phyloP scores from a whole-genome alignment of 75 land plant species.

The Cunninghamia lanceolata region DNA sequence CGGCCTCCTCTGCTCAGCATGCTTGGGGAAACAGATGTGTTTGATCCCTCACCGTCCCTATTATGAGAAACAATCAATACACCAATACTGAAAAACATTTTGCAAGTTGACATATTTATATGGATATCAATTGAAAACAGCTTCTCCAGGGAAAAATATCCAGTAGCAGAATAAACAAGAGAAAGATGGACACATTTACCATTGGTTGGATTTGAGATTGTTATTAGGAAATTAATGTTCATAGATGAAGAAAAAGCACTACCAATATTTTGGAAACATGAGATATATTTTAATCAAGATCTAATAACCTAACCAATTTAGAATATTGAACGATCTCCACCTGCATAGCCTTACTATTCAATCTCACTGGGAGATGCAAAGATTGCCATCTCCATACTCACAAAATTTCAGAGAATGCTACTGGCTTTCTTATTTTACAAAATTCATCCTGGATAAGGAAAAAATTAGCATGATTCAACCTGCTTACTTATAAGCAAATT shows the following conservation, averaged over 20 bases:
- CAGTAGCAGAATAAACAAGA: not conserved
- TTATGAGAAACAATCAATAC: constrained; percentile 12
- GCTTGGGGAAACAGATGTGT: constrained; percentile 40
- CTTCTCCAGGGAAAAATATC: not conserved
- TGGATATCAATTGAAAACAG: not conserved
- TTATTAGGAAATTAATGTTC: not conserved
- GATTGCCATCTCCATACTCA: not conserved
- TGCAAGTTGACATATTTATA: not conserved
- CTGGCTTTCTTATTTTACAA: not conserved
- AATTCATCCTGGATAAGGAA: not conserved
- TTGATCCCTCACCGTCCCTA: constrained; percentile 45
- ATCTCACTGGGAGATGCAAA: not conserved
- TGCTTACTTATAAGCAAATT: not conserved
- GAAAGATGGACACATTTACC: not conserved
- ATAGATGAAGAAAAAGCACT: too few species aligned
- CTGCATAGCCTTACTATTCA: not conserved
- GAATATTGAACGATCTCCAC: not conserved
- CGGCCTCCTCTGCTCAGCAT: constrained; percentile 26
- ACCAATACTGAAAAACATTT: not conserved
- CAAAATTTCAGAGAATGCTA: not conserved
- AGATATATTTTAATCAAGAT: not conserved
- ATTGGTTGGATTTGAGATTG: not conserved
- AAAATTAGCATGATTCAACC: not conserved
- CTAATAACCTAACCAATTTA: not conserved
- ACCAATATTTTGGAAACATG: not conserved